phyloP scores from a whole-genome alignment of 2,329 filamentous ascomycete genomes.

The Alternaria conjuncta region DNA sequence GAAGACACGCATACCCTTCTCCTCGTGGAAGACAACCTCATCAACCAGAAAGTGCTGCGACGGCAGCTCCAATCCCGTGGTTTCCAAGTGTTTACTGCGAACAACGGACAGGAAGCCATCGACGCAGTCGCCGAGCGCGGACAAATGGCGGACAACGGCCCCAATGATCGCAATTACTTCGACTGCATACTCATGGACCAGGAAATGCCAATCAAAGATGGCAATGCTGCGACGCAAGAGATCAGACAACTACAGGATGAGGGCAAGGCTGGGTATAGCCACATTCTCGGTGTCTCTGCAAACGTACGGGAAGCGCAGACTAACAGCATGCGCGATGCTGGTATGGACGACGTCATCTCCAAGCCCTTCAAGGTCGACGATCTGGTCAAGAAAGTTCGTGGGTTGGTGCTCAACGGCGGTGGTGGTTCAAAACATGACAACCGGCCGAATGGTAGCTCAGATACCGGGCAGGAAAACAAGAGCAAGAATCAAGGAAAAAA shows the following conservation, averaged over 20 bases:
- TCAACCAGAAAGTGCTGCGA: constrained; percentile 58
- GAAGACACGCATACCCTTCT: constrained; percentile 41
- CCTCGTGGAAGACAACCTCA: constrained; percentile 57
- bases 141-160: constrained; percentile 8
- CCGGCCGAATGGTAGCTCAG: not conserved
- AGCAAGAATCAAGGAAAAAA: not conserved
- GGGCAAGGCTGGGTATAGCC: constrained; percentile 40
- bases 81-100: constrained; percentile 51
- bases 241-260: constrained; percentile 48
- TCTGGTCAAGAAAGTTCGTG: constrained; percentile 38
- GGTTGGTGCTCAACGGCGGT: constrained; percentile 21
- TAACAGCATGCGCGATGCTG: constrained; percentile 41
- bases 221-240: constrained; percentile 48
- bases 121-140: constrained; percentile 45
- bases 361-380: constrained; percentile 50
- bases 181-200: constrained; percentile 54
- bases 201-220: constrained; percentile 55
- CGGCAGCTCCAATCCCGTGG: constrained; percentile 56
- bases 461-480: not conserved
- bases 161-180: constrained; percentile 39
- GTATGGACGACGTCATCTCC: constrained; percentile 49
- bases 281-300: constrained; percentile 49
- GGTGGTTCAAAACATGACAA: constrained; percentile 11
- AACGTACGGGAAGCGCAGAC: constrained; percentile 48
- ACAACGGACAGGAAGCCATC: constrained; percentile 55